phyloP scores from a whole-genome alignment of 73 alveolate genomes.

The Paramecium bursaria region DNA sequence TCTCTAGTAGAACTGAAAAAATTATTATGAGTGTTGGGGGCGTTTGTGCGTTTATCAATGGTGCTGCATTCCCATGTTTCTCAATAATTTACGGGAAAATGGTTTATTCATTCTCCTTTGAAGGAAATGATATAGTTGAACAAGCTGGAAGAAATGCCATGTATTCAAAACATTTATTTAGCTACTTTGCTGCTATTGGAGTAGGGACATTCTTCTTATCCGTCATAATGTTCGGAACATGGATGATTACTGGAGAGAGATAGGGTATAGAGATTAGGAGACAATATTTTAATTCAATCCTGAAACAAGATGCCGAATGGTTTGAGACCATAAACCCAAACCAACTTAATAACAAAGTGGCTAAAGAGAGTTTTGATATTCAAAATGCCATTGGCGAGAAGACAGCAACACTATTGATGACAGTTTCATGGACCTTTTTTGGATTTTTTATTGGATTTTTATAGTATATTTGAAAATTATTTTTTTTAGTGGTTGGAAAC shows the following conservation, averaged over 20 bases:
- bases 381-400: slow-evolving; percentile 80
- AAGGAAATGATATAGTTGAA: slow-evolving; percentile 14
- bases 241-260: slow-evolving; percentile 40
- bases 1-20: slow-evolving; percentile 55
- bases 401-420: slow-evolving; percentile 71
- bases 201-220: slow-evolving; percentile 70
- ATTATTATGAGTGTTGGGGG: slow-evolving; percentile 64
- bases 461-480: slow-evolving; percentile 71
- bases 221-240: background rate
- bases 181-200: slow-evolving; percentile 61
- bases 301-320: slow-evolving; percentile 76
- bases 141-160: slow-evolving; percentile 17
- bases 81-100: slow-evolving; percentile 67
- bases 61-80: slow-evolving; percentile 68
- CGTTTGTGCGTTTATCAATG: slow-evolving; percentile 63
- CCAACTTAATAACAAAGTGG: slow-evolving; percentile 71
- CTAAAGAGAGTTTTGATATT: slow-evolving; percentile 72
- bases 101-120: slow-evolving; percentile 68
- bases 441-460: slow-evolving; percentile 66
- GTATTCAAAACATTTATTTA: background rate
- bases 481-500: slow-evolving; percentile 78
- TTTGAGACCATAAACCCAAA: slow-evolving; percentile 73
- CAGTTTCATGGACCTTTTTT: slow-evolving; percentile 71
- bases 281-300: slow-evolving; percentile 68
- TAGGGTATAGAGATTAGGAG: slow-evolving; percentile 69